Conservation (phyloP, 257 asterid species). For the Forsythia viridissima region DNA sequence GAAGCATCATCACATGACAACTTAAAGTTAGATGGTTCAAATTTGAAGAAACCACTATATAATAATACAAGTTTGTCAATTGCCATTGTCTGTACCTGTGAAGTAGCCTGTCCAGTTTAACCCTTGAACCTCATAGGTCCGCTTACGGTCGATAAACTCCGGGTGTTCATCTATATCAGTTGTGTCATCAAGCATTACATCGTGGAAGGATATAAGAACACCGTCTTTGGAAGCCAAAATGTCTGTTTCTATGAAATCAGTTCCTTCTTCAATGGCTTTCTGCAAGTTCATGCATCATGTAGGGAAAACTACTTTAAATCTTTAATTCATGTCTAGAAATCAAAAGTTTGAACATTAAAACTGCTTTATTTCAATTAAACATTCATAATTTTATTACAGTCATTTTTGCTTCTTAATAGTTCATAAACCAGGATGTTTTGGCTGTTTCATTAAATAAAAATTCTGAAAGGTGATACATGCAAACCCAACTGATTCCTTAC, state of each 20-base stretch:
- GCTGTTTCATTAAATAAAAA: neutral
- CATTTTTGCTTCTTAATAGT: neutral
- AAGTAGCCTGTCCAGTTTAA: constrained; percentile 66
- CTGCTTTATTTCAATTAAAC: neutral
- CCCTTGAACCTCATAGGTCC: constrained; percentile 83
- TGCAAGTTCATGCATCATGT: constrained; percentile 39
- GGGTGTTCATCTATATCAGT: constrained; percentile 73
- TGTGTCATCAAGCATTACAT: constrained; percentile 64
- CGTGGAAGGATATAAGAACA: constrained; percentile 80
- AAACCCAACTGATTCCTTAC: neutral
- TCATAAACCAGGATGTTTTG: constrained; percentile 1
- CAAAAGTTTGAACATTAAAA: neutral
- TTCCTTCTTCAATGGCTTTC: constrained; percentile 98
- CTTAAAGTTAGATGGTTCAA: neutral
- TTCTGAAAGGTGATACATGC: neutral
- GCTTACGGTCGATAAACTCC: constrained; percentile 63
- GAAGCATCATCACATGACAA: neutral
- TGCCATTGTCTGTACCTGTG: constrained; percentile 45
- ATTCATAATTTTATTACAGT: neutral
- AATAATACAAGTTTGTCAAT: neutral
- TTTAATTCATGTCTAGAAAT: neutral
- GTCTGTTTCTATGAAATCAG: constrained; percentile 96
- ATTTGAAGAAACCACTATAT: constrained; percentile 7
- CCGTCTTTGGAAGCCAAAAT: constrained; percentile 87
- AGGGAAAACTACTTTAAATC: neutral